Evolutionary conservation across 139 green algal genomes (phyloP).

Genomic region (Zygnema circumcarinatum): DNA sequence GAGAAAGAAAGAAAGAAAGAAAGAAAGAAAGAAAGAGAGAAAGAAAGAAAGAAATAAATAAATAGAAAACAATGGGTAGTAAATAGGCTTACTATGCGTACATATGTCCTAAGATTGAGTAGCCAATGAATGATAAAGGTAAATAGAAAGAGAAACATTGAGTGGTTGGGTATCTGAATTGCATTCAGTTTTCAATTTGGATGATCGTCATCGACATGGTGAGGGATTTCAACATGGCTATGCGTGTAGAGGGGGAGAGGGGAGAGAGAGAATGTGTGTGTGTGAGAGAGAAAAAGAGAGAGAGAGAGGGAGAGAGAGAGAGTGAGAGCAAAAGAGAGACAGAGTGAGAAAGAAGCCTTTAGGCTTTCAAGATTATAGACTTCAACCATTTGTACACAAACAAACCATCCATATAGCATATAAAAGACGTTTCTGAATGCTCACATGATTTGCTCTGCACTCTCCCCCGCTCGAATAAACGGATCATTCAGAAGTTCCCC

Average conservation of each 20-base stretch:
- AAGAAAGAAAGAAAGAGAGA: too few relatives aligned
- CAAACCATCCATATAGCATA: neutral
- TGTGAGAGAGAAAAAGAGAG: neutral
- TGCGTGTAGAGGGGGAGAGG: too few relatives aligned
- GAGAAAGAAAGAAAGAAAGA: too few relatives aligned
- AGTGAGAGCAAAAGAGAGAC: neutral
- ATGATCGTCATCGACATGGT: too few relatives aligned
- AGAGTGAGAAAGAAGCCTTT: neutral
- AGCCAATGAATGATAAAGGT: neutral
- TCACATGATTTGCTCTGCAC: neutral
- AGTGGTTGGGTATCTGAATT: too few relatives aligned
- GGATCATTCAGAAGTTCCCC: conserved; percentile 25
- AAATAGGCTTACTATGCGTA: neutral
- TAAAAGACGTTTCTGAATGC: neutral
- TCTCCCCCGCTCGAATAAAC: conserved; percentile 13
- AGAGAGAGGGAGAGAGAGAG: neutral
- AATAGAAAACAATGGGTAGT: too few relatives aligned
- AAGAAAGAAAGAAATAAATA: too few relatives aligned
- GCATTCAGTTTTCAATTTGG: too few relatives aligned
- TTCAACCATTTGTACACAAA: neutral
- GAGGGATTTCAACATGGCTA: too few relatives aligned
- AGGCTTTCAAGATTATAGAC: neutral
- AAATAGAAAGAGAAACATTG: too few relatives aligned
- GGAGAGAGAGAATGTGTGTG: too few relatives aligned
- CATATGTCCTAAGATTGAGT: conserved; percentile 1